Evolutionary conservation across 345 rosid species (phyloP), one percentile per base, ranked within the genome.

Genomic region (Brassica napus): DNA sequence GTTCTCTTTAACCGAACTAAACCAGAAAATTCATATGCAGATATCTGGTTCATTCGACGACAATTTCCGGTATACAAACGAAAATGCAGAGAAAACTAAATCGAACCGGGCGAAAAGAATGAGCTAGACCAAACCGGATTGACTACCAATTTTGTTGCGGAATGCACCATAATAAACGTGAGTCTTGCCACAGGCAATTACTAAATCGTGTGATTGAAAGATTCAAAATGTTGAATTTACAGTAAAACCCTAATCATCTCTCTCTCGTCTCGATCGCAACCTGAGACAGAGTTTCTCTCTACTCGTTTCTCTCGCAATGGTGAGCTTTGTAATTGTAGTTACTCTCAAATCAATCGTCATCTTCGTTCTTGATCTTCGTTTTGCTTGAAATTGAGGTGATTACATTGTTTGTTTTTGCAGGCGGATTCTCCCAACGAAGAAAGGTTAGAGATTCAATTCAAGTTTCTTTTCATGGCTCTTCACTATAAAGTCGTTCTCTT

Each of bases 381-480:
- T 71, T 47, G 44, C 2, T 81, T 0, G 31, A 44, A 49, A 34
- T 69, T 80, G 70, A 73, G 8, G 11, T 60, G 30, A 47, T 47
- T 12, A 47, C 55, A 47, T 71, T 79, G 3, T 4, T 54, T 44
- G 6, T 68, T 64, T 59, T 68, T 68, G 77, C 91, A 94, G 97
- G 92, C 83, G 65, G 95, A 88, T 83, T 90, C 91, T 82, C 95
- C 95, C 67, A 79, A 75, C 34, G 84, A 62, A 37, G 83, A 58
- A 86, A 92, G 90, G 97, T 90, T 82, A 82, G 79, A 72, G 55
- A 49, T 44, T 42, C 35, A 7, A 35, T 65, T 76, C 72, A 67
- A 47, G 54, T 26, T 12, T 55, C 65, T 8, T 11, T 4, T 57
- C 42, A 14, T 26, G 30, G 30, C 30, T 4, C 14, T 8, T 31